These are phyloP conservation scores for Sugiyamaella paludigena DNA, from an alignment of 1,139 yeast species.

Conservation along the genomic window DNA sequence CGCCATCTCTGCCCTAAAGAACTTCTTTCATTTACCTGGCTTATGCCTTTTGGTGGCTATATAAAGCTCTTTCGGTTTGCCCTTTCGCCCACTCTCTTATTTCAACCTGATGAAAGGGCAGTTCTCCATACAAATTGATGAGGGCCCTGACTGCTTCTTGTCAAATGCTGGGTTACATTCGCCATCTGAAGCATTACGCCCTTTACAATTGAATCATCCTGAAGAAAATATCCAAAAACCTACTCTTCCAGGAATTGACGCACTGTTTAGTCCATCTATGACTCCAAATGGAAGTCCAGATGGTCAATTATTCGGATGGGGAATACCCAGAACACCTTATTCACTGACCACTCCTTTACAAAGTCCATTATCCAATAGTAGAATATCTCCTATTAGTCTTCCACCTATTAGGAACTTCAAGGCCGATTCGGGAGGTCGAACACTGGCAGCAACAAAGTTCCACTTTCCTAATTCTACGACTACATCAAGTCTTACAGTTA, in stretches of 20 bases:
- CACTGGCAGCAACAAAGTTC: not conserved
- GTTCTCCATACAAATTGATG: too few species aligned
- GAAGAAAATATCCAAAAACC: not conserved
- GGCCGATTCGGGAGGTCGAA: not conserved
- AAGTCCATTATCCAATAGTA: slow-evolving; percentile 11
- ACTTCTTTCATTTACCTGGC: too few species aligned
- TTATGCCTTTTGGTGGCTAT: too few species aligned
- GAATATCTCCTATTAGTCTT: slow-evolving; percentile 12
- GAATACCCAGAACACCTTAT: slow-evolving; percentile 7
- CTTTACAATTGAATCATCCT: too few species aligned
- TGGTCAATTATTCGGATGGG: slow-evolving; percentile 5
- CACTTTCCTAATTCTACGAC: slow-evolving; percentile 8
- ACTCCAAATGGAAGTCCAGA: not conserved
- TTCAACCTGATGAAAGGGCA: too few species aligned
- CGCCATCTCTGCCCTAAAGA: too few species aligned
- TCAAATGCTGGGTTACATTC: too few species aligned
- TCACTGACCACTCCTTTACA: slow-evolving; percentile 10
- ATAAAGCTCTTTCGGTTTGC: too few species aligned
- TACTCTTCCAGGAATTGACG: slow-evolving; percentile 9
- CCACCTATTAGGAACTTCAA: slow-evolving; percentile 15
- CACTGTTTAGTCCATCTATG: not conserved
- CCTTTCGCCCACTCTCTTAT: too few species aligned
- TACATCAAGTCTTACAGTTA: not conserved
- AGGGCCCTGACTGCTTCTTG: too few species aligned
- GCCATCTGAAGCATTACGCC: too few species aligned